Conservation (phyloP, 1,139 yeast species). For the Nakaseomyces uthaithaninus region DNA sequence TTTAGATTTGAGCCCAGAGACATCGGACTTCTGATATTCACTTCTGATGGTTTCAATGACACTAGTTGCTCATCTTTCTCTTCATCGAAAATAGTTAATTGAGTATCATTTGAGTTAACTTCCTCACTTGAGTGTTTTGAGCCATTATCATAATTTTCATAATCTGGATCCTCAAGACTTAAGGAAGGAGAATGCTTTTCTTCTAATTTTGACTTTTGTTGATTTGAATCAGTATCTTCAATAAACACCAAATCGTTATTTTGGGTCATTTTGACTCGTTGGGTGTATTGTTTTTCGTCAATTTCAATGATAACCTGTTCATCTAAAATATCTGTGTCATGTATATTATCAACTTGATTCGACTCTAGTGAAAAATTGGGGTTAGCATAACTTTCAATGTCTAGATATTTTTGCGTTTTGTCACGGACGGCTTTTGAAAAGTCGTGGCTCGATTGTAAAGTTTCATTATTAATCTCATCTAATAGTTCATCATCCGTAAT, state of each 20-base stretch:
- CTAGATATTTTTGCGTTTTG: background rate
- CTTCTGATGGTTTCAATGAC: background rate
- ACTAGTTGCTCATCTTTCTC: constrained; percentile 1
- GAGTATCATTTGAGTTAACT: background rate
- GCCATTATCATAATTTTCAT: background rate
- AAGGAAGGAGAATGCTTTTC: no score
- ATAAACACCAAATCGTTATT: background rate
- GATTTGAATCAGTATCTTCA: background rate
- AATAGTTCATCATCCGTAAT: background rate
- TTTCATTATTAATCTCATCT: background rate
- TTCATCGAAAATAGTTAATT: background rate
- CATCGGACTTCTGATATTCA: background rate
- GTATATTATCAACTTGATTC: background rate
- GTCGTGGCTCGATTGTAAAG: no score
- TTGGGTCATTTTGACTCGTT: background rate
- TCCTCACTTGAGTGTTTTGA: background rate
- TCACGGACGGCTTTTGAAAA: no score
- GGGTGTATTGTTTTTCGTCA: constrained; percentile 1
- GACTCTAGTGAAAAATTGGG: background rate
- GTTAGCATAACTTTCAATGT: background rate
- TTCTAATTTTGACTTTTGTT: background rate
- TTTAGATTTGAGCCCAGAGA: background rate
- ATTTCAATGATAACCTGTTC: background rate
- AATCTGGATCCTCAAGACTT: no score
- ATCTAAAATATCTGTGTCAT: background rate